Conservation (phyloP, 352 stramenopile species). For the Phytophthora pisi region DNA sequence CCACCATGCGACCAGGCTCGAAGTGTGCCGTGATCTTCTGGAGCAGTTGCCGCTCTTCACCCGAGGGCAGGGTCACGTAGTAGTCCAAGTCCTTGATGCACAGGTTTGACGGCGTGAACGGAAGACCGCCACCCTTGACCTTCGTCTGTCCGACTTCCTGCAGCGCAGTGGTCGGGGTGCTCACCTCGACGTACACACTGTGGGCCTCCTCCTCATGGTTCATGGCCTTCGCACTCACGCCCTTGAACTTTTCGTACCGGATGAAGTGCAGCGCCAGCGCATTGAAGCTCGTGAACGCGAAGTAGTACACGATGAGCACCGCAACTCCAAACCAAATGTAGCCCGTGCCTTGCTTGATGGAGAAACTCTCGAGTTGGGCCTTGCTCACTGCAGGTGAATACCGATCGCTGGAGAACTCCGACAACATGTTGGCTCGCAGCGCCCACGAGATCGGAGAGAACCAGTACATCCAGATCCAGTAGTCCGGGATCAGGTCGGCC, state of each 20-base stretch:
- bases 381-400: slow-evolving; percentile 34
- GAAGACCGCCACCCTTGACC: slow-evolving; percentile 24
- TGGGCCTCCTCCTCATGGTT: slow-evolving; percentile 29
- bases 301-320: too few relatives aligned
- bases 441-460: slow-evolving; percentile 68
- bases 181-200: slow-evolving; percentile 42
- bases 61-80: slow-evolving; percentile 64
- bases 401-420: slow-evolving; percentile 51
- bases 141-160: slow-evolving; percentile 23
- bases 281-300: slow-evolving; percentile 43
- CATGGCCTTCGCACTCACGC: slow-evolving; percentile 42
- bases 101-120: slow-evolving; percentile 52
- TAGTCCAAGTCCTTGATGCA: slow-evolving; percentile 62
- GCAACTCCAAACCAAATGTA: slow-evolving; percentile 43
- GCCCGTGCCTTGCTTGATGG: slow-evolving; percentile 42
- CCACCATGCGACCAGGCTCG: slow-evolving; percentile 63
- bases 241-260: slow-evolving; percentile 51
- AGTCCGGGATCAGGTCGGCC: slow-evolving; percentile 65
- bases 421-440: slow-evolving; percentile 60
- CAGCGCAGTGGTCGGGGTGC: slow-evolving; percentile 21
- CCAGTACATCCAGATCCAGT: slow-evolving; percentile 86
- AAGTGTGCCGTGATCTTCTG: slow-evolving; percentile 57
- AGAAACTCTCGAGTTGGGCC: slow-evolving; percentile 41
- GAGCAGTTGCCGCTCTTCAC: slow-evolving; percentile 51
- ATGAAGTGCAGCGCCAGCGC: slow-evolving; percentile 36